These are phyloP conservation scores for Cytospora schulzeri DNA, from an alignment of 2,329 filamentous ascomycete genomes.

Conservation along the genomic window DNA sequence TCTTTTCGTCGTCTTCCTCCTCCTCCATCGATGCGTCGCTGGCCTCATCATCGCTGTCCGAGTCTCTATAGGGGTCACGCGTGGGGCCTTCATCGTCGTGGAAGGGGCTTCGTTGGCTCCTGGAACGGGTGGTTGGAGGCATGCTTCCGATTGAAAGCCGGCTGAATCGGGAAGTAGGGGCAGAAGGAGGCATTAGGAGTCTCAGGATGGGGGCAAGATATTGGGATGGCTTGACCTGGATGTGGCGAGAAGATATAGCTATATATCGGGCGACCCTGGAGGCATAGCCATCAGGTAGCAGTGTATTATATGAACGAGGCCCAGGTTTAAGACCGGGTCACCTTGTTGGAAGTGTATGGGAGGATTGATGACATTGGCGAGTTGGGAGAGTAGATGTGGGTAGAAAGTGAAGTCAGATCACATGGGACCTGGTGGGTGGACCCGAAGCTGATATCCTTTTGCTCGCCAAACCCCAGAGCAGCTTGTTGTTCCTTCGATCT, in stretches of 20 bases:
- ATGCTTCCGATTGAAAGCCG: slow-evolving; percentile 46
- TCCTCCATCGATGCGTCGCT: slow-evolving; percentile 23
- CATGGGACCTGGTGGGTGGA: slow-evolving; percentile 13
- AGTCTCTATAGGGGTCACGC: slow-evolving; percentile 28
- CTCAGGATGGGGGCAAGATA: neutral
- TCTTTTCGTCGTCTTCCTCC: slow-evolving; percentile 32
- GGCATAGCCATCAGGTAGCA: slow-evolving; percentile 7
- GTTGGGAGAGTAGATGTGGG: slow-evolving; percentile 10
- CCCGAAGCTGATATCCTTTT: slow-evolving; percentile 20
- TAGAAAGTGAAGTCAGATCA: slow-evolving; percentile 5
- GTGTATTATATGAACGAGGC: slow-evolving; percentile 4
- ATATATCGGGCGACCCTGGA: slow-evolving; percentile 4
- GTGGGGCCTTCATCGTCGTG: slow-evolving; percentile 28
- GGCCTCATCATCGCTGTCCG: slow-evolving; percentile 31
- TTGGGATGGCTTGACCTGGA: neutral
- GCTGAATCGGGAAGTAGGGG: slow-evolving; percentile 42
- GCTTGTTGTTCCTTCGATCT: slow-evolving; percentile 14
- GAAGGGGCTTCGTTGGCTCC: slow-evolving; percentile 33
- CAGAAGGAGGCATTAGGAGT: slow-evolving; percentile 35
- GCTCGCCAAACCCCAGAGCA: slow-evolving; percentile 2
- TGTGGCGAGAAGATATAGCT: slow-evolving; percentile 1
- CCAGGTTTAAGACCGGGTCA: neutral
- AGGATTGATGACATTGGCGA: slow-evolving; percentile 1
- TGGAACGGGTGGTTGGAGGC: slow-evolving; percentile 39
- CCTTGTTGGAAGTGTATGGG: neutral